phyloP scores from a whole-genome alignment of 768 basidiomycete species.

The Lepiota subincarnata region DNA sequence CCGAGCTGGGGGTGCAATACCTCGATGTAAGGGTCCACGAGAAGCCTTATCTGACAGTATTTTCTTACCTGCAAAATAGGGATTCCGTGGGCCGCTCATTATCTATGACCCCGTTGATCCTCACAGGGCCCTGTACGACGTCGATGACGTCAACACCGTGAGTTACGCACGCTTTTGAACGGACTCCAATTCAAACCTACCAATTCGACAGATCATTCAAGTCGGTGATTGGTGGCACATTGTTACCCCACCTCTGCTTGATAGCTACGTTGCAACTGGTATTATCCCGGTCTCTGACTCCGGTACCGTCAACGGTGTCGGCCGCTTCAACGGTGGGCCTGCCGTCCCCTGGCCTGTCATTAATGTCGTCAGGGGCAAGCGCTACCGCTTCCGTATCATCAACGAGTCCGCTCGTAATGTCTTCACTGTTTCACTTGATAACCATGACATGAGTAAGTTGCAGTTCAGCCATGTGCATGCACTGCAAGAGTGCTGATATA shows the following conservation, averaged over 20 bases:
- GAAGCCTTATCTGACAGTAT: constrained; percentile 13
- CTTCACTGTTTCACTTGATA: constrained; percentile 35
- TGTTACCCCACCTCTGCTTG: constrained; percentile 24
- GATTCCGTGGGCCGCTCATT: constrained; percentile 38
- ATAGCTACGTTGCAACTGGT: constrained; percentile 21
- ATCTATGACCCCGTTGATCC: constrained; percentile 30
- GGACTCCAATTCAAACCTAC: no score
- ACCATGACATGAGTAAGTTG: constrained; percentile 24
- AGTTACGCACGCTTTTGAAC: background rate
- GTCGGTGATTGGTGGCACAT: constrained; percentile 41
- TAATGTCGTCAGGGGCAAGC: constrained; percentile 35
- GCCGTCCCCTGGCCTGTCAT: constrained; percentile 32
- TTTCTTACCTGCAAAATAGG: constrained; percentile 17
- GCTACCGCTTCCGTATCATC: constrained; percentile 54
- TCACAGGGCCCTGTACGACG: constrained; percentile 17
- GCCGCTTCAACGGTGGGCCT: constrained; percentile 40
- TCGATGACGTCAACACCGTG: constrained; percentile 16
- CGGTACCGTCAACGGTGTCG: constrained; percentile 43
- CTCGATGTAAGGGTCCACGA: constrained; percentile 3
- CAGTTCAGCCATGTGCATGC: background rate
- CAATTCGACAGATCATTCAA: constrained; percentile 19
- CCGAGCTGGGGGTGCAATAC: constrained; percentile 11
- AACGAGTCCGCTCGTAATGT: constrained; percentile 42
- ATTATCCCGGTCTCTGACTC: constrained; percentile 31
- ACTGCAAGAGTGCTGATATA: background rate